Evolutionary conservation across 805 yeast species (phyloP), one percentile per base, ranked within the genome.

Genomic region (Saturnispora halmiae): DNA sequence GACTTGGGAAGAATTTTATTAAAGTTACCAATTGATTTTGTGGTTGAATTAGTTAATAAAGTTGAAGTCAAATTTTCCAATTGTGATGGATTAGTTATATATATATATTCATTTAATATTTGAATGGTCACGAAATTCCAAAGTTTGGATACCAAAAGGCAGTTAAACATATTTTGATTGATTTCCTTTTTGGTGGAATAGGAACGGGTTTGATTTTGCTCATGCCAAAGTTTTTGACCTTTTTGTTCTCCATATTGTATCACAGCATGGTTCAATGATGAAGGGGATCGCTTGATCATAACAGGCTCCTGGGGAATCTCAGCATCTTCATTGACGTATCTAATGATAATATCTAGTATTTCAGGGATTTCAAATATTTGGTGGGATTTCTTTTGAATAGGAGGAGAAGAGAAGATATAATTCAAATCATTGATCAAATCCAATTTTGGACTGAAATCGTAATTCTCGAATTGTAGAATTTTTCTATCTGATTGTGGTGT

Each of bases 331-430:
- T 81, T 86, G n/a, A 81, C 79, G 53, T 66, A 75, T 20, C 65
- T 61, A 18, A 84, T 59, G 10, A 86, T 82, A 41, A 68, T 66
- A 45, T 66, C 59, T 13, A 86, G 64, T 39, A 86, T 79, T 57
- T 86, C 96, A 0, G 95, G 95, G 27, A 81, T 77, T 38, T 68
- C 65, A 52, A 86, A 81, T 7, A 86, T 79, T 13, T 25, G 13
- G 24, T 45, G 44, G 8, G 34, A 22, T 10, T 21, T 9, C 15
- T 11, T 27, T 4, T 16, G 25, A n/a, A n/a, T 14, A 9, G 4
- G 7, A 4, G 11, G 8, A 15, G n/a, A 13, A n/a, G 2, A 8
- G n/a, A 16, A 36, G 20, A 36, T 31, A 13, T 31, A 38, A 19
- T 30, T 35, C 15, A 36, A 25, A 26, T 32, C 43, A 13, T 29